Evolutionary conservation across 1,139 yeast species (phyloP), one percentile per base, ranked within the genome.

Genomic region (Zygoascus sp.): DNA sequence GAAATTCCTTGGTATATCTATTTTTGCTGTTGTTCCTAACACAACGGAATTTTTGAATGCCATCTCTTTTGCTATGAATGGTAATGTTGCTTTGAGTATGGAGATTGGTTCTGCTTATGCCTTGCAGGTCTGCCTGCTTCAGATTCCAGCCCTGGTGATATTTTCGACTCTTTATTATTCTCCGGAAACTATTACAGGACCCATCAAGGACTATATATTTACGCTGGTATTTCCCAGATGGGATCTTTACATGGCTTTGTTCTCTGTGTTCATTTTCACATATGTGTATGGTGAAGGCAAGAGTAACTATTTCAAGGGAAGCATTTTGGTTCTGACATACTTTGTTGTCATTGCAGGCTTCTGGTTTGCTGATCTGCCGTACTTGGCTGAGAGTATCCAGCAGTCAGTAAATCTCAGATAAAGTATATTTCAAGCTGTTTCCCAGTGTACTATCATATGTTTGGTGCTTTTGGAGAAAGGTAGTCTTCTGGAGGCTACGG

Each of bases 61-160:
- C 59, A 90, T 92, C 51, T 89, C 97, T 11, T 92, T 92, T 71
- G 98, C 99, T 0, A 80, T 88, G 59, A 81, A 94, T 55, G 99
- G 98, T 2, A 92, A 92, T 57, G 96, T 94, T 50, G 96, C 98
- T 0, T 73, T 92, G 43, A 61, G 67, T 30, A 87, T 92, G 96
- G 99, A 92, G 64, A 92, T 92, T 64, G 98, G 99, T 53, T 83
- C 95, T 55, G 98, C 98, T 0, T 92, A 92, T 63, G 98, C 96
- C 0, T 73, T 92, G 52, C 99, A 92, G 65, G 99, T 92, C n/a
- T 94, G 96, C 55, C 72, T 92, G 48, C 74, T 92, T 53, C 99
- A 92, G 64, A 87, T 92, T 42, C 99, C 99, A 0, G 82, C 95
- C 5, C 75, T 92, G 60, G 95, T 89, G 3, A 65, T 90, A 13